These are phyloP conservation scores for Fusarium azukiicola DNA, from an alignment of 2,329 filamentous ascomycete genomes.

Conservation along the genomic window DNA sequence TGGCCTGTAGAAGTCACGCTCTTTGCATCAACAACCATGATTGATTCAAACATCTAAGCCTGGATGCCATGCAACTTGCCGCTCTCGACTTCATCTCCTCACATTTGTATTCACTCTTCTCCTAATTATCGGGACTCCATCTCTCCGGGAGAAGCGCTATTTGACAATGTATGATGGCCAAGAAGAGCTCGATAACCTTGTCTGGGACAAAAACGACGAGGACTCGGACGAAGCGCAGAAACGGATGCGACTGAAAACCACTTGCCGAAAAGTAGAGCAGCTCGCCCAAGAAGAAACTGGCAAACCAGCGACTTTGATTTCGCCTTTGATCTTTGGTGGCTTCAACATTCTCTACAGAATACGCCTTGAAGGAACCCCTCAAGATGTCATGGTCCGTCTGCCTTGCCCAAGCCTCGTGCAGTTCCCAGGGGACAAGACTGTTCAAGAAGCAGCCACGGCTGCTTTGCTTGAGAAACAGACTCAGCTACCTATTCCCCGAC, in stretches of 20 bases:
- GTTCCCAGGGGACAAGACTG: slow-evolving; percentile 42
- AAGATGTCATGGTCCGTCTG: slow-evolving; percentile 35
- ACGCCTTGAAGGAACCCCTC: slow-evolving; percentile 19
- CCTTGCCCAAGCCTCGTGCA: slow-evolving; percentile 34
- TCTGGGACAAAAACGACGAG: slow-evolving; percentile 41
- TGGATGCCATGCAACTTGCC: too few relatives aligned
- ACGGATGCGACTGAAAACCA: slow-evolving; percentile 17
- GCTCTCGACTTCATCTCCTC: too few relatives aligned
- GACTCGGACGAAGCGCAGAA: slow-evolving; percentile 16
- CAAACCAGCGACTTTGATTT: slow-evolving; percentile 11
- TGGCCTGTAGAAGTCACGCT: too few relatives aligned
- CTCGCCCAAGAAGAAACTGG: slow-evolving; percentile 6
- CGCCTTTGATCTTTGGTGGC: slow-evolving; percentile 34
- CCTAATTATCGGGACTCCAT: background rate
- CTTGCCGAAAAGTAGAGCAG: slow-evolving; percentile 15
- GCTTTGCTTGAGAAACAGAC: slow-evolving; percentile 27
- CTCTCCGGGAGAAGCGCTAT: background rate
- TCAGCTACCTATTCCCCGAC: slow-evolving; percentile 21
- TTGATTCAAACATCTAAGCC: too few relatives aligned
- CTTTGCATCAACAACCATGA: too few relatives aligned
- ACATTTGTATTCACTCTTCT: background rate
- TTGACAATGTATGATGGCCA: slow-evolving; percentile 25
- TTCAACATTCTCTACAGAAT: slow-evolving; percentile 45
- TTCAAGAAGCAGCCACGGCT: slow-evolving; percentile 40
- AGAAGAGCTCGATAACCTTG: slow-evolving; percentile 41